These are phyloP conservation scores for Zelonia costaricensis DNA, from an alignment of 208 protist genomes.

Conservation along the genomic window DNA sequence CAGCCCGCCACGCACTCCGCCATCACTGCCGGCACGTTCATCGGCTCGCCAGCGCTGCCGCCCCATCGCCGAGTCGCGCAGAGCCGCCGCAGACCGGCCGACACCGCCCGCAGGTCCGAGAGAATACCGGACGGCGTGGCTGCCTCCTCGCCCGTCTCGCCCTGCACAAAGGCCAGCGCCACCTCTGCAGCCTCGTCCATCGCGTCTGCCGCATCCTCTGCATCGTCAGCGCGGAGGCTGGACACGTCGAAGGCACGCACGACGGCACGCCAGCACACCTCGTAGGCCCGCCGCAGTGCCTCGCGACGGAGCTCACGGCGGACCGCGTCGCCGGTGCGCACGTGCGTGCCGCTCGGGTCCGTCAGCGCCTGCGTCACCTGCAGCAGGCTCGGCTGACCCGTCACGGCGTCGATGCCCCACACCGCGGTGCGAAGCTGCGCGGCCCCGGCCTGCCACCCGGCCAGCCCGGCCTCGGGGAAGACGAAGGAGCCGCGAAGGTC, in stretches of 20 bases:
- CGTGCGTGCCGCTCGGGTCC: neutral
- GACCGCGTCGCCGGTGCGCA: neutral
- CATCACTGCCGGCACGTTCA: neutral
- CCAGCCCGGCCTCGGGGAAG: conserved; percentile 32
- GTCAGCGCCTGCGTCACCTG: conserved; percentile 11
- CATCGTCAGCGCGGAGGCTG: neutral
- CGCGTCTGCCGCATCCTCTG: neutral
- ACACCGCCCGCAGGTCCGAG: neutral
- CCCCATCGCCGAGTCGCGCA: neutral
- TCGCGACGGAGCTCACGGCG: neutral
- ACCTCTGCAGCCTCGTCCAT: neutral
- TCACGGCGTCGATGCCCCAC: conserved; percentile 34
- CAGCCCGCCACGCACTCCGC: neutral
- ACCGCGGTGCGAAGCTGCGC: conserved; percentile 27
- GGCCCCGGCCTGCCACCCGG: conserved; percentile 9
- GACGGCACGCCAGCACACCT: conserved; percentile 3
- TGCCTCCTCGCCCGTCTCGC: neutral
- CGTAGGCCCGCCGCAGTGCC: neutral
- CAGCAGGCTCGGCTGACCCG: conserved; percentile 23
- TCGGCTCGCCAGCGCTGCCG: neutral
- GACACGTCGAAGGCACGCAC: neutral
- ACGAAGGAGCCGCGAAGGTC: conserved; percentile 50
- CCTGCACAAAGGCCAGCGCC: neutral
- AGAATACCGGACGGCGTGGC: neutral
- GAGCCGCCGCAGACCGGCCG: conserved; percentile 1